Conservation (phyloP, 2,329 filamentous ascomycete species). For the Xylariaceae sp. region DNA sequence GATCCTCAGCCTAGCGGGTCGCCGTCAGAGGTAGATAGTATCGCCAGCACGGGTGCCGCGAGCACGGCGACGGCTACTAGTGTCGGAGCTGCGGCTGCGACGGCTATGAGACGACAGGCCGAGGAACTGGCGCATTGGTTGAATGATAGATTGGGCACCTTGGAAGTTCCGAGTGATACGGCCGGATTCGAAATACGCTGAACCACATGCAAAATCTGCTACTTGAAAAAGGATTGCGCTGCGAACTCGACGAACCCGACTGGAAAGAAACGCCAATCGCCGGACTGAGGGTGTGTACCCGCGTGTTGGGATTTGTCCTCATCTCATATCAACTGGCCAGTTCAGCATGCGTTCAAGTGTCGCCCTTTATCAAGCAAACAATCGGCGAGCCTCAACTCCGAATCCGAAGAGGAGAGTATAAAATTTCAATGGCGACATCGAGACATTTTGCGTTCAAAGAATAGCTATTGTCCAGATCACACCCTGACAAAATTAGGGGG, state of each 20-base stretch:
- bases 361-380: background rate
- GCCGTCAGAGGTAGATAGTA: constrained; percentile 43
- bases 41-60: constrained; percentile 40
- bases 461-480: too few species aligned
- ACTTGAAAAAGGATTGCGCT: background rate
- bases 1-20: constrained; percentile 33
- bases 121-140: constrained; percentile 55
- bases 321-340: background rate
- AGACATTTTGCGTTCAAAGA: too few species aligned
- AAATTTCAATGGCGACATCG: background rate
- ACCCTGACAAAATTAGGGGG: background rate
- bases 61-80: constrained; percentile 35
- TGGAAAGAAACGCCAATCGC: background rate
- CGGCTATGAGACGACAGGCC: constrained; percentile 49
- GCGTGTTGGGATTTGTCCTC: background rate
- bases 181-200: constrained; percentile 27
- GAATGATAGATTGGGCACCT: constrained; percentile 52
- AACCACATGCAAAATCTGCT: background rate
- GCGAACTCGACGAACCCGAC: background rate
- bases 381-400: background rate
- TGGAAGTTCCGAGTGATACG: constrained; percentile 50
- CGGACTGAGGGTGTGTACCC: background rate
- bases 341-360: background rate
- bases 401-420: background rate
- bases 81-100: constrained; percentile 41